Percentiles rank a stretch among this genome's conserved stretches.
Evolutionary conservation across 306 rosid genomes (phyloP).

Genomic region (Inga laurina): DNA sequence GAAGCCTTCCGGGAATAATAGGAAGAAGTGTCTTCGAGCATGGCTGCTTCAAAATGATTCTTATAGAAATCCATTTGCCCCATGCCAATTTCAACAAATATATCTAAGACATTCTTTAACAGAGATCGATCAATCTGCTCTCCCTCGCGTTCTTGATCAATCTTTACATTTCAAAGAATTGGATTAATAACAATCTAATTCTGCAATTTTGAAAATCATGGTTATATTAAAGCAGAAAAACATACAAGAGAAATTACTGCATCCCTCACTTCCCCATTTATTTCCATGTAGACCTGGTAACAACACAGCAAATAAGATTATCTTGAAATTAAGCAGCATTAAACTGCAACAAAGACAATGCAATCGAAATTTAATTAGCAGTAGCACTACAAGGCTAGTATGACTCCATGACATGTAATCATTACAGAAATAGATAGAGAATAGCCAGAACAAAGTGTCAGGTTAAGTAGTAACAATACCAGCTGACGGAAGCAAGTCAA

Average conservation of each 20-base stretch:
- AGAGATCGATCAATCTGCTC: slow-evolving; percentile 90
- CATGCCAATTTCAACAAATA: slow-evolving; percentile 95
- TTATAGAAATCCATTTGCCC: slow-evolving; percentile 86
- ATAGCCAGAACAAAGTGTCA: background rate
- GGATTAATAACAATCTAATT: slow-evolving; percentile 24
- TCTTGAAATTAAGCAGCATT: slow-evolving; percentile 10
- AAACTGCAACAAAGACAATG: background rate
- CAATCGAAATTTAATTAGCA: background rate
- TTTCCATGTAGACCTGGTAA: slow-evolving; percentile 75
- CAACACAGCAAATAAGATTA: slow-evolving; percentile 7
- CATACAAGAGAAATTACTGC: slow-evolving; percentile 83
- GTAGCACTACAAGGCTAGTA: slow-evolving; percentile 20
- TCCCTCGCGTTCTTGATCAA: slow-evolving; percentile 95
- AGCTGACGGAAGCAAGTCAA: slow-evolving; percentile 71
- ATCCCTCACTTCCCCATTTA: slow-evolving; percentile 77
- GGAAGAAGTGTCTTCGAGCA: slow-evolving; percentile 76
- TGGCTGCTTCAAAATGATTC: slow-evolving; percentile 68
- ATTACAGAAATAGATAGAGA: background rate
- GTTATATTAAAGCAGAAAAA: background rate
- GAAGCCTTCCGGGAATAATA: slow-evolving; percentile 92
- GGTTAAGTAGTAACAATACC: slow-evolving; percentile 42
- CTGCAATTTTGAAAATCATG: background rate
- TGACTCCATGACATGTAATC: background rate
- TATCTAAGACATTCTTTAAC: slow-evolving; percentile 78
- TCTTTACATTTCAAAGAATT: slow-evolving; percentile 41